phyloP scores from a whole-genome alignment of 805 yeast genomes.

The Nakazawaea laoshanensis region DNA sequence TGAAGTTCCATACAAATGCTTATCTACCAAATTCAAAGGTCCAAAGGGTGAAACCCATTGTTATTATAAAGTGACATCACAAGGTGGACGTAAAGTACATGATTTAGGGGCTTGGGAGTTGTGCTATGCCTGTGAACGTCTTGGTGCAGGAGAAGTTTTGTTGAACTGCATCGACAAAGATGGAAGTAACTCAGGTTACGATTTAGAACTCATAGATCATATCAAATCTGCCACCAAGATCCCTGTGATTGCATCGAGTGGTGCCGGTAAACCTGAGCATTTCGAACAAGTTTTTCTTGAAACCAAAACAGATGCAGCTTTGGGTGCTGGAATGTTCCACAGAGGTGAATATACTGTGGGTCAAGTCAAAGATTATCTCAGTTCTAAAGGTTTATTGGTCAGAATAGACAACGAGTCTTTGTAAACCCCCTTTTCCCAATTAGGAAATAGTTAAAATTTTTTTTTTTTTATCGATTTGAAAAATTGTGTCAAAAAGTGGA shows the following conservation, averaged over 20 bases:
- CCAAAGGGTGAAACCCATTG: slow-evolving; percentile 86
- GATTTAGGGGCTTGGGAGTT: slow-evolving; percentile 90
- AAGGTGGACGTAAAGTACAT: slow-evolving; percentile 87
- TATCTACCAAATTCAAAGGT: slow-evolving; percentile 60
- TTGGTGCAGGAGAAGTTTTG: slow-evolving; percentile 95
- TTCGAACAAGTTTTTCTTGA: slow-evolving; percentile 79
- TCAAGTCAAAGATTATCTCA: slow-evolving; percentile 68
- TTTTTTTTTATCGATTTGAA: background rate
- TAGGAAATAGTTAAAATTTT: background rate
- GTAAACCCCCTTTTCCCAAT: too few species aligned
- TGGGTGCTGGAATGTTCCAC: slow-evolving; percentile 99
- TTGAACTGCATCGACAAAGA: slow-evolving; percentile 95
- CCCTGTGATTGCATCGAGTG: slow-evolving; percentile 96
- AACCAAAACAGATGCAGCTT: slow-evolving; percentile 89
- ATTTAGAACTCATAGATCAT: slow-evolving; percentile 73
- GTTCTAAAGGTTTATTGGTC: slow-evolving; percentile 57
- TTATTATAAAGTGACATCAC: slow-evolving; percentile 93
- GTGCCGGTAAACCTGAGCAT: slow-evolving; percentile 93
- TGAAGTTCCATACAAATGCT: slow-evolving; percentile 52
- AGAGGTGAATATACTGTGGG: slow-evolving; percentile 85
- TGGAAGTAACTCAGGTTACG: slow-evolving; percentile 93
- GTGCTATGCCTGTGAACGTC: slow-evolving; percentile 77
- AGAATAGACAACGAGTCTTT: slow-evolving; percentile 42
- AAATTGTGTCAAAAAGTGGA: background rate
- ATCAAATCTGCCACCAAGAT: slow-evolving; percentile 69